A percentile compares a stretch with the other conserved stretches of the same genome.
phyloP scores from a whole-genome alignment of 768 basidiomycete genomes.

The Amyloporia xantha region DNA sequence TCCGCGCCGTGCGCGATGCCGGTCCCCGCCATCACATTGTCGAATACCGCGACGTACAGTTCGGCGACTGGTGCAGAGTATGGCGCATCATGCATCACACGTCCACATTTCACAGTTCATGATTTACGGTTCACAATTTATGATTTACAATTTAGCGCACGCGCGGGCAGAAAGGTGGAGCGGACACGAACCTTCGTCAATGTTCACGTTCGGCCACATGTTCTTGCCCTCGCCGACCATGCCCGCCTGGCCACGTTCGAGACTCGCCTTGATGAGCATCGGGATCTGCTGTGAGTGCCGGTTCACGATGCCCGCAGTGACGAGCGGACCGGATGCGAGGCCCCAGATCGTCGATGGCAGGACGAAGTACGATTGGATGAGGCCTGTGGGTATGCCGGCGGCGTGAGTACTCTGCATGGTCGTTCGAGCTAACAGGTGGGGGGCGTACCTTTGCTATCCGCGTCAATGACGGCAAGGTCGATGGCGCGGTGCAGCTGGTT shows the following conservation, averaged over 20 bases:
- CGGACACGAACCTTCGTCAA: slow-evolving; percentile 29
- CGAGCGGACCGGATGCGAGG: slow-evolving; percentile 47
- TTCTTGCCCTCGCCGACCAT: slow-evolving; percentile 50
- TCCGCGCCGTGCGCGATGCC: slow-evolving; percentile 25
- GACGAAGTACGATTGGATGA: slow-evolving; percentile 44
- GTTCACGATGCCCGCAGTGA: slow-evolving; percentile 45
- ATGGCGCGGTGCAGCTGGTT: slow-evolving; percentile 44
- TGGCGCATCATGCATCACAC: not conserved
- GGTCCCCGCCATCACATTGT: slow-evolving; percentile 23
- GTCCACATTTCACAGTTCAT: no score
- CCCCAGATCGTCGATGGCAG: slow-evolving; percentile 53
- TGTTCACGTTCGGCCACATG: slow-evolving; percentile 51
- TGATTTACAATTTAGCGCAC: no score
- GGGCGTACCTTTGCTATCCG: slow-evolving; percentile 38
- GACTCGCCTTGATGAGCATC: slow-evolving; percentile 32
- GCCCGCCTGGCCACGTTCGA: slow-evolving; percentile 42
- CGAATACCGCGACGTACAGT: slow-evolving; percentile 34
- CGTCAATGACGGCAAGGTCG: slow-evolving; percentile 41
- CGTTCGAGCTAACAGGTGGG: slow-evolving; percentile 12
- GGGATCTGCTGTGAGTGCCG: slow-evolving; percentile 44
- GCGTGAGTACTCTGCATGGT: not conserved
- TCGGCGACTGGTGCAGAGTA: slow-evolving; percentile 30
- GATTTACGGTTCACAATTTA: no score
- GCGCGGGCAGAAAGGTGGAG: not conserved
- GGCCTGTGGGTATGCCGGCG: slow-evolving; percentile 33